These are phyloP conservation scores for Galerina marginata DNA, from an alignment of 768 basidiomycete genomes.

Conservation along the genomic window DNA sequence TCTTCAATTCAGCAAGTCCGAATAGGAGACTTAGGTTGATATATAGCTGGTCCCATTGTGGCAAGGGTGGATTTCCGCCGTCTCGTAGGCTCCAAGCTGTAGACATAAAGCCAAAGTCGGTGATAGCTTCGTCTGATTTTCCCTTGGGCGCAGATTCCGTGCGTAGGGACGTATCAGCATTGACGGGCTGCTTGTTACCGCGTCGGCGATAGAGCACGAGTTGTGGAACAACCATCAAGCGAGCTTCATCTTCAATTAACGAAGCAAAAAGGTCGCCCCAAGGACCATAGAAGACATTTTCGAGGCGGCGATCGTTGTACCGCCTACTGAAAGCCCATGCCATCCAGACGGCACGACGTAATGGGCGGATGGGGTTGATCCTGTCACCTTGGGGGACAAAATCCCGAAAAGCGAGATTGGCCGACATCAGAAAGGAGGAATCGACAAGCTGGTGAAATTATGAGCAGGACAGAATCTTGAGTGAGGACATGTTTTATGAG, in stretches of 20 bases:
- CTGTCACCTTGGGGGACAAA: background rate
- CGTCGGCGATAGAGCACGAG: background rate
- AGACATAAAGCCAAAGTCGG: background rate
- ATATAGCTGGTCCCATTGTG: background rate
- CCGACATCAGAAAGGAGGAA: too few relatives aligned
- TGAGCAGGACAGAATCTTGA: too few relatives aligned
- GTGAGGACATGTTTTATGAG: too few relatives aligned
- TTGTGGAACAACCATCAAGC: background rate
- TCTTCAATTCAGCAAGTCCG: background rate
- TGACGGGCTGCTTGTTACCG: background rate
- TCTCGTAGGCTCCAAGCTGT: too few relatives aligned
- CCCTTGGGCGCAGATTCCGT: background rate
- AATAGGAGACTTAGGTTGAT: background rate
- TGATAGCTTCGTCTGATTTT: background rate
- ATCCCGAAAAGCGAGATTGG: background rate
- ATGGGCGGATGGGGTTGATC: background rate
- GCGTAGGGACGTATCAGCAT: background rate
- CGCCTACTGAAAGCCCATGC: background rate
- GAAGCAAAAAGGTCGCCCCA: background rate
- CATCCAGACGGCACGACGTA: background rate
- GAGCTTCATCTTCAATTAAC: background rate
- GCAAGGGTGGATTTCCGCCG: background rate
- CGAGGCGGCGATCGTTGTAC: background rate
- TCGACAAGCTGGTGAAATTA: too few relatives aligned
- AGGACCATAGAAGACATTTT: background rate